Evolutionary conservation across 2,329 filamentous ascomycete genomes (phyloP).

Genomic region (Gyromitra esculenta): DNA sequence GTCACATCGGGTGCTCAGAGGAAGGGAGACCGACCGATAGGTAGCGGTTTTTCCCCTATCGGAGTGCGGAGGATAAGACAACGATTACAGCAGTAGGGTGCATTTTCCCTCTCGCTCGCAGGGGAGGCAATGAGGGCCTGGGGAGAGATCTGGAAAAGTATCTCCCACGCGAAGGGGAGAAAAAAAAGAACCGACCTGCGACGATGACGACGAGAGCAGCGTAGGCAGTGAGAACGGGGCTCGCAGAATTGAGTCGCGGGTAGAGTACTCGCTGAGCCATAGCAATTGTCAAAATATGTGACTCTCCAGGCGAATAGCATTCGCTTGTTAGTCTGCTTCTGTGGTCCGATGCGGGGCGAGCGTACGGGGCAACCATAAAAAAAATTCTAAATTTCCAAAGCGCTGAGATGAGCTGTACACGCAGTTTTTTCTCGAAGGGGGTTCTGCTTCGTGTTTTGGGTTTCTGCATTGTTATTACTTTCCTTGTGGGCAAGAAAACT

Average conservation of each 20-base stretch:
- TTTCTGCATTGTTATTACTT: conserved; percentile 39
- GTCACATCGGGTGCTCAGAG: conserved; percentile 39
- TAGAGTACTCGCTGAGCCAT: conserved; percentile 6
- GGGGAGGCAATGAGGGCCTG: conserved; percentile 15
- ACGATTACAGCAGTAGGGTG: conserved; percentile 28
- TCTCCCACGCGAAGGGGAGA: conserved; percentile 42
- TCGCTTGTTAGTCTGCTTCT: neutral
- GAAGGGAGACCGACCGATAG: conserved; percentile 44
- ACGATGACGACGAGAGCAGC: conserved; percentile 45
- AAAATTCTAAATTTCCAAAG: conserved; percentile 26
- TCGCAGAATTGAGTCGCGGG: conserved; percentile 13
- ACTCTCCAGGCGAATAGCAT: conserved; percentile 43
- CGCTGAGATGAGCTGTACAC: conserved; percentile 52
- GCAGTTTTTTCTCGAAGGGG: conserved; percentile 49
- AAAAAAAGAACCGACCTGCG: conserved; percentile 16
- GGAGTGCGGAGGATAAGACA: conserved; percentile 45
- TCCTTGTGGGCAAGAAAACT: conserved; percentile 39
- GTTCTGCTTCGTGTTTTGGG: conserved; percentile 45
- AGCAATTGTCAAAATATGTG: conserved; percentile 48
- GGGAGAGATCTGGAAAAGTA: conserved; percentile 43
- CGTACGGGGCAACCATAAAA: conserved; percentile 35
- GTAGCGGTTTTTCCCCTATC: conserved; percentile 39
- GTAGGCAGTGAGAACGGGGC: conserved; percentile 35
- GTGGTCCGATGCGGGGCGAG: conserved; percentile 43
- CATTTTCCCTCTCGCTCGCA: conserved; percentile 10